Percentiles rank a stretch among this genome's conserved stretches.
Conservation (phyloP, 305 asterid genomes). For the Fraxinus dipetala region DNA sequence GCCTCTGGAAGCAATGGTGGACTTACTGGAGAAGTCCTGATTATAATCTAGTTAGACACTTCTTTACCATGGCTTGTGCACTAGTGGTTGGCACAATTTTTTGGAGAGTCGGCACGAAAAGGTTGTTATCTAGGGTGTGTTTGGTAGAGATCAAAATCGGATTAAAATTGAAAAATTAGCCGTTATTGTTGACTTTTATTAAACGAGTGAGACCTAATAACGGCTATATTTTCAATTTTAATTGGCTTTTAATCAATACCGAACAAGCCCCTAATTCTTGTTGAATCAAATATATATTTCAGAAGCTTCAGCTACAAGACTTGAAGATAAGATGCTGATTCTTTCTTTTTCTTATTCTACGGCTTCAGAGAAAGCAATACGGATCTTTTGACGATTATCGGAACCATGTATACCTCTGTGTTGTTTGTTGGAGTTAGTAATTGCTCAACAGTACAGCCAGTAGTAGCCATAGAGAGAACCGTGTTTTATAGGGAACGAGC, state of each 20-base stretch:
- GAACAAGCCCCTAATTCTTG: not conserved
- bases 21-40: slow-evolving; percentile 86
- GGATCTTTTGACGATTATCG: slow-evolving; percentile 70
- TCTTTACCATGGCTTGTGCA: slow-evolving; percentile 49
- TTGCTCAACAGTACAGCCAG: slow-evolving; percentile 82
- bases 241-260: too few relatives aligned
- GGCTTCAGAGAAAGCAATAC: slow-evolving; percentile 41
- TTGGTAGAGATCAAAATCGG: too few relatives aligned
- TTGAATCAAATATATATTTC: not conserved
- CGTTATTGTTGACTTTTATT: too few relatives aligned
- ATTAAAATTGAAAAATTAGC: too few relatives aligned
- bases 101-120: slow-evolving; percentile 66
- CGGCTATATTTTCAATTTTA: too few relatives aligned
- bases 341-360: slow-evolving; percentile 9
- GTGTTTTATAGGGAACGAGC: slow-evolving; percentile 90
- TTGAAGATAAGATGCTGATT: not conserved
- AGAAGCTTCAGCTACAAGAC: not conserved
- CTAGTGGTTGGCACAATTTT: slow-evolving; percentile 58
- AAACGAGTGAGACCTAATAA: too few relatives aligned
- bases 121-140: slow-evolving; percentile 28
- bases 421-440: slow-evolving; percentile 76
- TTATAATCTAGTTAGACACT: slow-evolving; percentile 55
- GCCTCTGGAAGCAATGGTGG: slow-evolving; percentile 74
- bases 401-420: slow-evolving; percentile 83
- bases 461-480: slow-evolving; percentile 84